Evolutionary conservation across 306 rosid genomes (phyloP), one percentile per base, ranked within the genome.

Genomic region (Dalbergia cochinchinensis): DNA sequence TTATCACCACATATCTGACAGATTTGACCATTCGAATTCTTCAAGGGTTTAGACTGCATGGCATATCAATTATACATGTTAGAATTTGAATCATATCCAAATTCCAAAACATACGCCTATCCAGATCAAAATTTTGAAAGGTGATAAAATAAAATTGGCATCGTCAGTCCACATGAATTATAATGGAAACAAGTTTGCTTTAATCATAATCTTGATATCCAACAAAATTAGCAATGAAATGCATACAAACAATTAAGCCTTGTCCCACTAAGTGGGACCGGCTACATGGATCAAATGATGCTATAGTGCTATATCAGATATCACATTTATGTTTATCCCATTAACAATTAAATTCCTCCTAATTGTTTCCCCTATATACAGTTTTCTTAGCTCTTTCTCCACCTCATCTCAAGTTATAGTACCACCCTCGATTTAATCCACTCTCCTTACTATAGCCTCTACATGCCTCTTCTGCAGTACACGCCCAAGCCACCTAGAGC

Each of bases 1-100:
- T 85, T 71, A 80, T 93, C 99, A n/a, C 98, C 96, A 64, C 99
- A 95, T 62, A 92, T 89, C 85, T 91, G 92, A 84, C 99, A 95
- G 63, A 87, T 87, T 84, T 92, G 94, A 59, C 97, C 96, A n/a
- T 87, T 89, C 85, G 92, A 64, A 81, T 92, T 80, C 90, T 92
- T 91, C 37, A 85, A 69, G 60, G 97, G 92, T 80, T 92, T 90
- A 54, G 91, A 80, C 99, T 94, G 90, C 90, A 91, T 66, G 26
- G 70, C 8, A 53, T 71, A 66, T 45, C 20, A 45, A 75, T 65
- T 42, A 75, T 37, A 66, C 48, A 16, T 55, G 48, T 87, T 50
- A 71, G 51, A 83, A 76, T 54, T 12, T 58, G 48, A 81, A 69
- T 48, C 5, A 45, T 31, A 77, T 64, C 74, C 12, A 41, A 11